Base-by-base conservation (phyloP, 257 asterid genomes). In the Solanum pennellii region DNA sequence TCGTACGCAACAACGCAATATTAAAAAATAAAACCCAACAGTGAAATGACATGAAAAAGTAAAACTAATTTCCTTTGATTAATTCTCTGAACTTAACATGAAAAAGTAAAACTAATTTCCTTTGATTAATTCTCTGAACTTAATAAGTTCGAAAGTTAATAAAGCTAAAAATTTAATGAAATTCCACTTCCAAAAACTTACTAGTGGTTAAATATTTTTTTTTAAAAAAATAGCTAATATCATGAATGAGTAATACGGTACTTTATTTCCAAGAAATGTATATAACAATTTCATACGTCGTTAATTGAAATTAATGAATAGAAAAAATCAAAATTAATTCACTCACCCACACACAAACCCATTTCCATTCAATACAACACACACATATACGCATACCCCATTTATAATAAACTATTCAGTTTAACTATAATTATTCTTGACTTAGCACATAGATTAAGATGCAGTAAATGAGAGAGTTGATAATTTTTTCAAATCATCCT, bases 371-470 rank as follows among this genome's bases (percentile, higher is more conserved):
- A 74, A 37, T 37, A 3, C 10, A 7, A 18, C 5, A 18, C 25
- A 21, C 49, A 14, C 49, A 2, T 25, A 39, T 35, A 14, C 12
- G 13, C 31, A 11, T 33, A 39, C 56, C 7, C 52, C 29, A 39
- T 37, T 12, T 9, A 39, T 12, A 21, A 20, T 73, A 35, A 69
- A 25, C 15, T 5, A n/a, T 2, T 6, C 2, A 5, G 3, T 6
- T 6, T 3, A 52, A 16, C 0, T 6, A 16, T 52, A 2, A 0
- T 52, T 15, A 3, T 52, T 0, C 23, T 0, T 15, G 9, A 52
- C 23, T 16, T 52, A 16, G 9, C 60, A 52, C 9, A 16, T 0
- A 3, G 9, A 16, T 16, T 52, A 16, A 16, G 1, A 52, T 0
- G 3, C 3, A 52, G 23, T 16, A 52, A 52, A 52, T 6, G 9